Evolutionary conservation across 2,329 filamentous ascomycete species (phyloP).

Genomic region (Cladosporium sp.): DNA sequence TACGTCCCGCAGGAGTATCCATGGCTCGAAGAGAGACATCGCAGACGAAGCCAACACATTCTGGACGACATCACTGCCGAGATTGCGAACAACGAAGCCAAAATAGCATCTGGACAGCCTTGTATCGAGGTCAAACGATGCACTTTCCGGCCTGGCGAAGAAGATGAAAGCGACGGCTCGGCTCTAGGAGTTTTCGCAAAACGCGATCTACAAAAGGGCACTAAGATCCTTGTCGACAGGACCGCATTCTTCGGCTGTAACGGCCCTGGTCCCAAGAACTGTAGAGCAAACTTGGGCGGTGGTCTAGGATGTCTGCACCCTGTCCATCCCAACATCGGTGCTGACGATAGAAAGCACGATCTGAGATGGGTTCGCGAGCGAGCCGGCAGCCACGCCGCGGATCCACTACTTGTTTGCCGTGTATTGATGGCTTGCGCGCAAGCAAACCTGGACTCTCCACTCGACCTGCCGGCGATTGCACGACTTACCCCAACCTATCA

Average conservation of each 20-base stretch:
- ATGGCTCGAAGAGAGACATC: constrained; percentile 28
- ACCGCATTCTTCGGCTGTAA: constrained; percentile 31
- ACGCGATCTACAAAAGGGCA: constrained; percentile 23
- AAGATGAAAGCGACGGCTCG: not conserved
- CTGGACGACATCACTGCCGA: constrained; percentile 19
- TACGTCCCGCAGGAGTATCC: constrained; percentile 30
- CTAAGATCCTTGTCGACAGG: constrained; percentile 26
- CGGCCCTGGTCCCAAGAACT: constrained; percentile 1
- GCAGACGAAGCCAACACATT: not conserved
- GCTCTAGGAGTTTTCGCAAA: constrained; percentile 32
- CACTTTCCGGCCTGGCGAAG: constrained; percentile 2
- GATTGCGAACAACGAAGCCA: not conserved
- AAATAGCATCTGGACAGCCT: not conserved
- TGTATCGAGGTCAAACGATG: constrained; percentile 6
- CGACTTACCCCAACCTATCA: constrained; percentile 32
- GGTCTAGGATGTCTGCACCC: constrained; percentile 26
- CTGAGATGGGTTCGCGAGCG: constrained; percentile 30
- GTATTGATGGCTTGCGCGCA: constrained; percentile 25
- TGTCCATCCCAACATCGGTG: constrained; percentile 27
- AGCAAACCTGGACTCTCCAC: constrained; percentile 25
- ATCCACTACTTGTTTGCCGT: constrained; percentile 25
- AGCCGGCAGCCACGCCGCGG: constrained; percentile 23
- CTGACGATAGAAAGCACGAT: constrained; percentile 24
- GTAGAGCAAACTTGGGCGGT: constrained; percentile 20
- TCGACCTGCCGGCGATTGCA: constrained; percentile 30